A percentile compares a stretch with the other conserved stretches of the same genome.
phyloP scores from a whole-genome alignment of 495 filamentous ascomycete genomes.

The Lepidopterella palustris region DNA sequence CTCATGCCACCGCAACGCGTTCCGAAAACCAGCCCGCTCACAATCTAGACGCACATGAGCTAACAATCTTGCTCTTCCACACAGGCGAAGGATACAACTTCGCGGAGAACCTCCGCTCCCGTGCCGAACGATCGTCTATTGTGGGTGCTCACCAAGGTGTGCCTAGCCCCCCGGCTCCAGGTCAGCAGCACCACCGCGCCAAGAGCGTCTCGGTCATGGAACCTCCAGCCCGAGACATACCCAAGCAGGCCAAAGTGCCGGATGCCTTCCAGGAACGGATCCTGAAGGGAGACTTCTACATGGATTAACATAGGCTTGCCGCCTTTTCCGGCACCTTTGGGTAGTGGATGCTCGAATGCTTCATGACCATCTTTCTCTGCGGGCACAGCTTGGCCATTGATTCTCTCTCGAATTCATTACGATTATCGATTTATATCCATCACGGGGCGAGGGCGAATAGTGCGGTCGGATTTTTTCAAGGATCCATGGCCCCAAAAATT shows the following conservation, averaged over 20 bases:
- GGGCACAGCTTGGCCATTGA: not conserved
- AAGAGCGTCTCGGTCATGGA: conserved; percentile 65
- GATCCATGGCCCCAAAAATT: no score
- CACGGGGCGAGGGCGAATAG: no score
- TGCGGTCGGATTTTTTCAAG: no score
- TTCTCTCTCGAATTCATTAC: not conserved
- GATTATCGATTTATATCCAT: not conserved
- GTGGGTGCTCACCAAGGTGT: conserved; percentile 30
- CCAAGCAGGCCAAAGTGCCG: conserved; percentile 52
- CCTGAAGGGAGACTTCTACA: conserved; percentile 93
- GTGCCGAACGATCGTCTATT: conserved; percentile 76
- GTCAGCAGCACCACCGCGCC: conserved; percentile 46
- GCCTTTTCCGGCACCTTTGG: not conserved
- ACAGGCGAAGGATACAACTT: conserved; percentile 90
- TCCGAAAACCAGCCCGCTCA: conserved; percentile 21
- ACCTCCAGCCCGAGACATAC: conserved; percentile 45
- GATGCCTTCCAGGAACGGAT: conserved; percentile 96
- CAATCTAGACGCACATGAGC: conserved; percentile 46
- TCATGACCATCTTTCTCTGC: not conserved
- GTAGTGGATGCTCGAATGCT: no score
- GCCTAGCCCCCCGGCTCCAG: conserved; percentile 31
- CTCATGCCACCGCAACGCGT: conserved; percentile 14
- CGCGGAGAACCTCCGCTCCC: conserved; percentile 85
- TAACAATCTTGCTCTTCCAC: conserved; percentile 50
- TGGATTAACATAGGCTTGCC: conserved; percentile 58